Evolutionary conservation across 257 asterid genomes (phyloP).

Genomic region (Catharanthus roseus): DNA sequence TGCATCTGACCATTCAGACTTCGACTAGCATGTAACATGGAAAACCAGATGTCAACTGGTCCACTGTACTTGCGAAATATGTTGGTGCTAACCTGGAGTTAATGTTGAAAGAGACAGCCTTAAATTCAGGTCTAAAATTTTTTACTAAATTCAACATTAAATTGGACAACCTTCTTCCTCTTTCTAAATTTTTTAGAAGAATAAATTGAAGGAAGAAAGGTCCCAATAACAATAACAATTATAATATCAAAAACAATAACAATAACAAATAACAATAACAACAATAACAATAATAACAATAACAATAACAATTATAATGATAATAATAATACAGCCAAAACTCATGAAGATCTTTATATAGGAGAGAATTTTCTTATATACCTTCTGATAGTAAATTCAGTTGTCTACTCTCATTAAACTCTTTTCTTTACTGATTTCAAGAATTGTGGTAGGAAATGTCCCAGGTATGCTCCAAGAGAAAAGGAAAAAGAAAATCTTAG

Average conservation of each 20-base stretch:
- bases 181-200: background rate
- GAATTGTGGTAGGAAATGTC: background rate
- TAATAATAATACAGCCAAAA: background rate
- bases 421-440: background rate
- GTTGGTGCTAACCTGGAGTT: conserved; percentile 56
- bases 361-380: background rate
- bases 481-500: background rate
- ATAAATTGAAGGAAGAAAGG: background rate
- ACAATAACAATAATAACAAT: too few species aligned
- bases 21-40: conserved; percentile 37
- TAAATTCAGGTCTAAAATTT: background rate
- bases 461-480: background rate
- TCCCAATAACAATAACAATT: too few species aligned
- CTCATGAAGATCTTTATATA: background rate
- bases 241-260: too few species aligned
- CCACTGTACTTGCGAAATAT: conserved; percentile 79
- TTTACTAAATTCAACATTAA: background rate
- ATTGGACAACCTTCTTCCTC: background rate
- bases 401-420: background rate
- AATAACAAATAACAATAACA: too few species aligned
- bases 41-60: conserved; percentile 71
- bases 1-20: conserved; percentile 29
- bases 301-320: too few species aligned
- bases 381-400: background rate
- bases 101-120: background rate